Base-by-base conservation (phyloP, 805 yeast species). In the Wickerhamomyces bovis region DNA sequence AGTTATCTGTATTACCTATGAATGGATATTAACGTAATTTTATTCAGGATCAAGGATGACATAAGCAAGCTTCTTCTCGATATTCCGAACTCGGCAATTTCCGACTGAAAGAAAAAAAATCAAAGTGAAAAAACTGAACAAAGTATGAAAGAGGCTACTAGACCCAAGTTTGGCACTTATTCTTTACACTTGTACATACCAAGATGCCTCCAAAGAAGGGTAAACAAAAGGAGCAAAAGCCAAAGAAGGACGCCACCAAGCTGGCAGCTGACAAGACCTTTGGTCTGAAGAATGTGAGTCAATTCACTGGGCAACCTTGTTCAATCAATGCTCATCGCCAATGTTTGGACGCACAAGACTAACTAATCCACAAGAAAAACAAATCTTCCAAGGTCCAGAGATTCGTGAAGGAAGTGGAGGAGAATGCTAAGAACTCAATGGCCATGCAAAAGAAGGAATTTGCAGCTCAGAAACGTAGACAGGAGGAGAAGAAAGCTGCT, bases 251-350 rank as follows among this genome's bases (percentile, higher is more conserved):
- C 48, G 80, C 77, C 54, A 78, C 78, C 61, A 80, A 80, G 60
- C 85, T 85, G 69, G 80, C 78, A 46, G 82, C 83, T 52, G 98
- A 94, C 68, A 90, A 88, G 70, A 88, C 97, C 2, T 94, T 94
- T 64, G 99, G 99, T 48, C 73, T 94, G 75, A 94, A 90, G 63
- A 94, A 94, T 66, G 47, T 47, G 41, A 30, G 54, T 51, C 16
- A 36, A 36, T 19, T 20, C 19, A 8, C 25, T 10, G 31, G 7
- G 20, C 36, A 33, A 16, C 18, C 20, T n/a, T 16, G n/a, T 5
- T 3, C 6, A 12, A 7, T 33, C 18, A 20, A 33, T 33, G 20
- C 18, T 33, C 36, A 33, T 33, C 36, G 9, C 20, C 36, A 16
- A 30, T 6, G 7, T 16, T 18, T 10, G 11, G 11, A 18, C 11